Percentiles rank a stretch among this genome's conserved stretches.
These are phyloP conservation scores for Agrocybe pediades DNA, from an alignment of 768 basidiomycete genomes.

Conservation along the genomic window DNA sequence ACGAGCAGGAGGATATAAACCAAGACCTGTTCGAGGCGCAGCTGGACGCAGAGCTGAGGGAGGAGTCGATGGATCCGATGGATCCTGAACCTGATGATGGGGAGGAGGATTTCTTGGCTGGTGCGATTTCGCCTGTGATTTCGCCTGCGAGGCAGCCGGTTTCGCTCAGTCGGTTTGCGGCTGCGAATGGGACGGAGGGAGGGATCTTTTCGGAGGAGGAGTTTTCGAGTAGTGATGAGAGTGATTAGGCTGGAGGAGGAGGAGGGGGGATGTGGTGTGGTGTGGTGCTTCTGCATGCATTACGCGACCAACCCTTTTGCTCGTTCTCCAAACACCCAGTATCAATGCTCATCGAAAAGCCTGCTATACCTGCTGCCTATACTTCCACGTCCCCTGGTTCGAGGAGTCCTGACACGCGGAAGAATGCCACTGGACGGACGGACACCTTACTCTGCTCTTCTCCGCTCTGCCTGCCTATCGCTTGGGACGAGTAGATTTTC, in stretches of 20 bases:
- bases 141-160: slow-evolving; percentile 37
- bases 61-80: slow-evolving; percentile 46
- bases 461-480: no score
- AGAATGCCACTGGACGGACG: no score
- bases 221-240: slow-evolving; percentile 31
- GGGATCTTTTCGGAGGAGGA: slow-evolving; percentile 29
- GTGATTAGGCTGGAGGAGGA: slow-evolving; percentile 23
- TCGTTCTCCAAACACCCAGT: no score
- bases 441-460: no score
- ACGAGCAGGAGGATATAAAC: slow-evolving; percentile 36
- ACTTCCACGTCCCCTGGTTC: no score
- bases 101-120: slow-evolving; percentile 47
- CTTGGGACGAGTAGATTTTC: no score
- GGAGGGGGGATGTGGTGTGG: no score
- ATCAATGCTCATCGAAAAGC: no score
- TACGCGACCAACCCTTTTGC: no score
- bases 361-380: no score
- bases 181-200: slow-evolving; percentile 28
- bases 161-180: slow-evolving; percentile 50
- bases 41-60: slow-evolving; percentile 36
- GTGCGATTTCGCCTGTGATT: slow-evolving; percentile 39
- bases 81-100: slow-evolving; percentile 13
- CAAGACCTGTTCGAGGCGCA: slow-evolving; percentile 38
- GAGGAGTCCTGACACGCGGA: no score
- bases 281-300: no score